Evolutionary conservation across 768 basidiomycete species (phyloP), one percentile per base, ranked within the genome.

Genomic region (Clathrus columnatus): DNA sequence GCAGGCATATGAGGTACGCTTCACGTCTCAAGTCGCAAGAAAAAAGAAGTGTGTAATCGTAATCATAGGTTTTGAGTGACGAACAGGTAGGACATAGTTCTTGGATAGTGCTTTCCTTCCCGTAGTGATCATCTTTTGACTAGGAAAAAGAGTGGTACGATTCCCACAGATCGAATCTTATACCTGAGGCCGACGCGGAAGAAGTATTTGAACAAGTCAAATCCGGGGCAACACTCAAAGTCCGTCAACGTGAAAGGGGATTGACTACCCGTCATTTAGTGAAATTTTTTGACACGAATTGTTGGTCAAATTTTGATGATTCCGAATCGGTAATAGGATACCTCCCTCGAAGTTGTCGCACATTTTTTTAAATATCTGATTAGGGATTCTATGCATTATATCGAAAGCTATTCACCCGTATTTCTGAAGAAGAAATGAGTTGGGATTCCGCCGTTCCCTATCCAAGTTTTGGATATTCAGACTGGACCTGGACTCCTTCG

Each of bases 101-200:
- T 47, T 21, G 32, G 51, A 18, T 29, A 32, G 21, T n/a, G 17
- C 23, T 17, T 54, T 42, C 45, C 59, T 62, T 54, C 65, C 58
- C 55, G 44, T 45, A 17, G 21, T 10, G 20, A 24, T 20, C 10
- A 29, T 28, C 46, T 47, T 51, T 62, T 67, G 75, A 79, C 73
- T 80, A 95, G 88, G 95, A 98, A 76, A 77, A 96, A 62, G 93
- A 96, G 44, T 99, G 93, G 90, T 99, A 99, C 69, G 96, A 99
- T 69, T 83, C 83, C 4, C 95, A 98, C 67, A 83, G 85, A 56
- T 83, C 86, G 26, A 86, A 87, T 23, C 75, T 92, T 6, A 73
- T 75, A 17, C 87, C 87, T 2, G 87, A 88, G 62, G 81, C 90
- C 42, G 94, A 94, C 67, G 88, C 87, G 44, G 83, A 86, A 44